Evolutionary conservation across 139 green algal species (phyloP).

Genomic region (Chlorella sp.): DNA sequence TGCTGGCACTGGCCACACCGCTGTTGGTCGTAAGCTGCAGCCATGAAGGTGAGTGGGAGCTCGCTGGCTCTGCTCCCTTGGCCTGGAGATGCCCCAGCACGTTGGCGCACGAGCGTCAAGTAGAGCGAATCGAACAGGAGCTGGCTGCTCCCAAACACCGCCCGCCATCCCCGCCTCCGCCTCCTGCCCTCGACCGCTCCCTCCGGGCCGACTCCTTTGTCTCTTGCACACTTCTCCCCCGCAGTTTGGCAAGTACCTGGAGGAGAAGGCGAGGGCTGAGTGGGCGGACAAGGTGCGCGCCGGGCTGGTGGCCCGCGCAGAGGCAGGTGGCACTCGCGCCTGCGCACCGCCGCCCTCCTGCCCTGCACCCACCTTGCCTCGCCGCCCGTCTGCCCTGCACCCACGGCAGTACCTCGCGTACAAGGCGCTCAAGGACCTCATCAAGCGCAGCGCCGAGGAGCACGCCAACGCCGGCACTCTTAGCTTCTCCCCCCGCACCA

Average conservation of each 20-base stretch:
- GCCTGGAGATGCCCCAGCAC: too few species aligned
- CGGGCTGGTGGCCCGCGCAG: neutral
- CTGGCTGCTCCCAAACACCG: neutral
- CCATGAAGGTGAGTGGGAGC: neutral
- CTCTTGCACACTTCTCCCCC: too few species aligned
- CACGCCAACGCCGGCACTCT: conserved; percentile 21
- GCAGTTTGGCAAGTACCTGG: conserved; percentile 83
- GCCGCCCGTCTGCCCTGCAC: neutral
- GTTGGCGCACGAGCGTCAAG: too few species aligned
- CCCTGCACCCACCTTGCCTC: neutral
- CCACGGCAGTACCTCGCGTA: too few species aligned
- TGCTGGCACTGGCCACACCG: conserved; percentile 54
- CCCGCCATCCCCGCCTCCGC: neutral
- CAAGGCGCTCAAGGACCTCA: conserved; percentile 82
- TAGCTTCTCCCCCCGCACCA: conserved; percentile 73
- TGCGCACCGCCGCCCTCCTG: neutral
- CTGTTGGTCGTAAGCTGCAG: neutral
- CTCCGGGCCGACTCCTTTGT: neutral
- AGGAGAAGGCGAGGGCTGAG: conserved; percentile 57
- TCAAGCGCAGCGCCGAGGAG: conserved; percentile 66
- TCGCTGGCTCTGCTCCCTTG: too few species aligned
- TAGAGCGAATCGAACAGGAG: neutral
- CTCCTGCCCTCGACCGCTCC: neutral
- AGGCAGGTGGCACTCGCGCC: neutral
- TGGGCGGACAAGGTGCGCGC: conserved; percentile 30